phyloP scores from a whole-genome alignment of 176 grass and related monocot species.

The Oropetium thomaeum region DNA sequence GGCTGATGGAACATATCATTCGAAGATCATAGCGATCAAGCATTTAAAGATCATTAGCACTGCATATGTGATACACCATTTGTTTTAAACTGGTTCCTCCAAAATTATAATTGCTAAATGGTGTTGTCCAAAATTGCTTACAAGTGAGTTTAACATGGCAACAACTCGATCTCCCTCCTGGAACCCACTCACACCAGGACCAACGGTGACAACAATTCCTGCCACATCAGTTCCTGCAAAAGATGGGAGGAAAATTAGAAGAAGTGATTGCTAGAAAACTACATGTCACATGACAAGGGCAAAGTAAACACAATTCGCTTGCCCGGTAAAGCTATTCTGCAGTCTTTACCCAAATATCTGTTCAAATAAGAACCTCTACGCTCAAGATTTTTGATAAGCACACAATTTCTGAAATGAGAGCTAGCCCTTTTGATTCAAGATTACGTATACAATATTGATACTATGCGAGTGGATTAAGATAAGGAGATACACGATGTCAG shows the following conservation, averaged over 20 bases:
- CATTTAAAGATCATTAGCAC: neutral
- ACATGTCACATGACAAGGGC: too few relatives aligned
- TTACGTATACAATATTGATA: neutral
- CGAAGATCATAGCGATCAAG: neutral
- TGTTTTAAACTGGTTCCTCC: neutral
- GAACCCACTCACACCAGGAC: constrained; percentile 45
- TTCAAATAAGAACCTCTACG: neutral
- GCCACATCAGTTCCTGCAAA: constrained; percentile 55
- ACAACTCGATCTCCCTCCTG: constrained; percentile 61
- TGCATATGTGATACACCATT: neutral
- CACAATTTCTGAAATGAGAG: neutral
- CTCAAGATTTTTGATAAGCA: neutral
- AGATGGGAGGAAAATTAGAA: neutral
- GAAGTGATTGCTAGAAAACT: neutral
- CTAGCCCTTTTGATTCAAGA: neutral
- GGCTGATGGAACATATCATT: neutral
- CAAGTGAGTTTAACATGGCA: constrained; percentile 29
- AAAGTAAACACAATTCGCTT: too few relatives aligned
- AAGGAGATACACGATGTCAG: neutral
- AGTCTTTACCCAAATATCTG: neutral
- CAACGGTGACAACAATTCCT: constrained; percentile 54
- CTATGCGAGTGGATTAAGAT: neutral
- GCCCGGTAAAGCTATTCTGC: neutral
- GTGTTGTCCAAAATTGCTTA: constrained; percentile 23
- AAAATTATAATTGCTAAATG: neutral